Conservation (phyloP, 768 basidiomycete genomes). For the Cystofilobasidium ferigula region DNA sequence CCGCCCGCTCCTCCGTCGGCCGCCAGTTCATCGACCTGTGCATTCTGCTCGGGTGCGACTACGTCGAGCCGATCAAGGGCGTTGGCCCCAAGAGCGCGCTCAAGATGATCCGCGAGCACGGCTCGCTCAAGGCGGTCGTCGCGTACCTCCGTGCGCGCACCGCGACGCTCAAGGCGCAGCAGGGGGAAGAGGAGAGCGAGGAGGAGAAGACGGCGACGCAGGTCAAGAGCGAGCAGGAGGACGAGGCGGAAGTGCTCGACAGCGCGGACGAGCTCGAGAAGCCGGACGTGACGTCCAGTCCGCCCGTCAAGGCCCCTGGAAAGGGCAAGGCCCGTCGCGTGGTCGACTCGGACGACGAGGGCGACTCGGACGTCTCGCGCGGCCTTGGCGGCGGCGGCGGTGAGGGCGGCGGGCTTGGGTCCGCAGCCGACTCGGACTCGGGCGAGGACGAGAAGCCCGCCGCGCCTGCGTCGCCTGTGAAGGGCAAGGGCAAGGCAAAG, state of each 20-base stretch:
- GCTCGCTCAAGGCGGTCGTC: conserved; percentile 58
- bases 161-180: conserved; percentile 28
- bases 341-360: conserved; percentile 18
- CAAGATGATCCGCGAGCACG: conserved; percentile 77
- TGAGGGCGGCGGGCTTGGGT: not conserved
- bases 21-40: conserved; percentile 90
- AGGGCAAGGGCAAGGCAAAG: conserved; percentile 17
- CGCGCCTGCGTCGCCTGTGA: not conserved
- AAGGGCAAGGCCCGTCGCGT: not conserved
- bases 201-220: conserved; percentile 25
- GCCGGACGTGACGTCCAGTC: not conserved
- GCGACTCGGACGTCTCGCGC: not conserved
- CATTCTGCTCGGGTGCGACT: conserved; percentile 92
- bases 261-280: not conserved
- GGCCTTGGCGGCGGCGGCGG: no score
- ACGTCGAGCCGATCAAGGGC: conserved; percentile 96
- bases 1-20: not conserved
- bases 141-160: conserved; percentile 70
- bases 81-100: conserved; percentile 90
- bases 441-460: not conserved
- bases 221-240: conserved; percentile 16
- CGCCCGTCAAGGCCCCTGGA: not conserved
- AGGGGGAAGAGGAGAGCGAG: conserved; percentile 31
- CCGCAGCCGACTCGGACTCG: not conserved
- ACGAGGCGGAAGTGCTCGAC: conserved; percentile 6